A percentile compares a stretch with the other conserved stretches of the same genome.
phyloP scores from a whole-genome alignment of 345 rosid species.

The Pelargonium nanum region DNA sequence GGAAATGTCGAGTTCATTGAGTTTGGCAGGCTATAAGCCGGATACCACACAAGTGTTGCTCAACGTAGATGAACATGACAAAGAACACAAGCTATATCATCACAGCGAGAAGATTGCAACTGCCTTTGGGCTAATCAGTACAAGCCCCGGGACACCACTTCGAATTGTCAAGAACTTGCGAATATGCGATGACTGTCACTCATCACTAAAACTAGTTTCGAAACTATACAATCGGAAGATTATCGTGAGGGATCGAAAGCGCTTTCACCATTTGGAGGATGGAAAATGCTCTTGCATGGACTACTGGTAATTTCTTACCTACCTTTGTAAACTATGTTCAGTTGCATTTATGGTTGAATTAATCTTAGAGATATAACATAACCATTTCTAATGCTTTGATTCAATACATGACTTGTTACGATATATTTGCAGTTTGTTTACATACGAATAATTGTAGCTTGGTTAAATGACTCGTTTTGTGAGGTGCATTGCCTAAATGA shows the following conservation, averaged over 20 bases:
- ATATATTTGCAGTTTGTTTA: too few relatives aligned
- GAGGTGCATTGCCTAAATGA: not conserved
- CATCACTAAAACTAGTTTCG: conserved; percentile 54
- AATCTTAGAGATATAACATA: too few relatives aligned
- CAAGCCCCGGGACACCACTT: conserved; percentile 32
- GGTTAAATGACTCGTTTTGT: not conserved
- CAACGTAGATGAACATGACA: conserved; percentile 46
- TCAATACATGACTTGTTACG: too few relatives aligned
- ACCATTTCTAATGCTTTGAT: too few relatives aligned
- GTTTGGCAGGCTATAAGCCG: conserved; percentile 39
- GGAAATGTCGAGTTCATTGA: conserved; percentile 34
- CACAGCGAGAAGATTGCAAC: conserved; percentile 68
- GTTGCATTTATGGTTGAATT: too few relatives aligned
- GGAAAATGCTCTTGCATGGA: conserved; percentile 61
- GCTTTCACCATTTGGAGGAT: conserved; percentile 61
- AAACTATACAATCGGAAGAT: conserved; percentile 38
- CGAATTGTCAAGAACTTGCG: conserved; percentile 56
- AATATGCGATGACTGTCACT: conserved; percentile 65
- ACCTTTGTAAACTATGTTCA: too few relatives aligned
- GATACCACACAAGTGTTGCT: conserved; percentile 42
- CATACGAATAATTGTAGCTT: not conserved
- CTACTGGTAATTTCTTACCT: conserved; percentile 29
- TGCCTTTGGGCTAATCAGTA: conserved; percentile 57
- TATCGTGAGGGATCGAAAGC: conserved; percentile 49
- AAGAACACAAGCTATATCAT: conserved; percentile 35